Evolutionary conservation across 345 rosid species (phyloP).

Genomic region (Cardiospermum halicacabum): DNA sequence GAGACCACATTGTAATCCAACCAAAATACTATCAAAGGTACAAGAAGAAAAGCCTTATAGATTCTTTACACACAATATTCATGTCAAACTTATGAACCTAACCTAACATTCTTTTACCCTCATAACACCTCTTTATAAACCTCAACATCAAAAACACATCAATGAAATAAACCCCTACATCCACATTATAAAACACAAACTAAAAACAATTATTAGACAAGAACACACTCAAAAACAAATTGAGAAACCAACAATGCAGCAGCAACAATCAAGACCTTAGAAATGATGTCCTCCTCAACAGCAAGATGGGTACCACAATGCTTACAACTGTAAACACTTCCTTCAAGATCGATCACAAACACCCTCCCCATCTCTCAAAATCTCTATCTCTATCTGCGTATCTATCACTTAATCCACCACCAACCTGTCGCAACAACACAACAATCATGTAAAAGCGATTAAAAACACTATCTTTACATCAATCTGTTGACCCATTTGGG

Average conservation of each 20-base stretch:
- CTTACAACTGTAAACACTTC: slow-evolving; percentile 60
- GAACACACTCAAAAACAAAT: not conserved
- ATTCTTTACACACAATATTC: not conserved
- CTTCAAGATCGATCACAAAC: slow-evolving; percentile 53
- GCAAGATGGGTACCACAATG: slow-evolving; percentile 72
- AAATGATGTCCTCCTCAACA: slow-evolving; percentile 41
- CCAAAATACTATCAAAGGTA: not conserved
- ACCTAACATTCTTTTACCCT: too few species aligned
- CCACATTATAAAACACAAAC: not conserved
- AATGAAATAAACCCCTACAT: not conserved
- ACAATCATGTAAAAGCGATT: not conserved
- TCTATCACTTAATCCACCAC: not conserved
- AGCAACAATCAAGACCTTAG: slow-evolving; percentile 49
- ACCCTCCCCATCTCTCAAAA: slow-evolving; percentile 54
- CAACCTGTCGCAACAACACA: not conserved
- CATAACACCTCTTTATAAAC: too few species aligned
- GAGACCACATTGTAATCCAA: not conserved
- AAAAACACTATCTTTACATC: not conserved
- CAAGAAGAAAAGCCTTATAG: not conserved
- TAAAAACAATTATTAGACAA: not conserved
- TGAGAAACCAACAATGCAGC: not conserved
- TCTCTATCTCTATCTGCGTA: not conserved
- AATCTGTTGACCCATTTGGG: not conserved
- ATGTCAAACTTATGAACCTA: too few species aligned
- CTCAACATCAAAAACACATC: not conserved